These are phyloP conservation scores for Hysterangium stoloniferum DNA, from an alignment of 768 basidiomycete genomes.

Conservation along the genomic window DNA sequence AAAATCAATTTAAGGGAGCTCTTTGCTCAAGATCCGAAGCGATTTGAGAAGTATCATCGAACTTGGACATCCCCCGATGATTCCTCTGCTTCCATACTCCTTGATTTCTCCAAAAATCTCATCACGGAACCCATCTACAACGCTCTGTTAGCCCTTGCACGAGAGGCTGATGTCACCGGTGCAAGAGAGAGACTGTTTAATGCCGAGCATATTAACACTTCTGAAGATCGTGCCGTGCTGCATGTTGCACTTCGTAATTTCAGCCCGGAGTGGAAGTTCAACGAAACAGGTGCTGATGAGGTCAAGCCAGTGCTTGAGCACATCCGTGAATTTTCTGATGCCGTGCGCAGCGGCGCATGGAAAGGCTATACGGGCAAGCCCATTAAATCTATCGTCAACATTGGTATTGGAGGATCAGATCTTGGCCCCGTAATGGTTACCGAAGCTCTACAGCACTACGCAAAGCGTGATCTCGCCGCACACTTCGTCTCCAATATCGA, in stretches of 20 bases:
- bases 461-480: slow-evolving; percentile 78
- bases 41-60: slow-evolving; percentile 80
- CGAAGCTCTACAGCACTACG: slow-evolving; percentile 90
- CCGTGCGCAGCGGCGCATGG: slow-evolving; percentile 81
- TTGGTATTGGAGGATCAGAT: slow-evolving; percentile 98
- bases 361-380: slow-evolving; percentile 96
- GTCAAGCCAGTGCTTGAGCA: slow-evolving; percentile 79
- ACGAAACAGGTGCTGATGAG: slow-evolving; percentile 75
- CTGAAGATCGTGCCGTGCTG: slow-evolving; percentile 93
- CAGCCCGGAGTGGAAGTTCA: slow-evolving; percentile 59
- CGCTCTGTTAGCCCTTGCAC: slow-evolving; percentile 69
- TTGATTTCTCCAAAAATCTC: slow-evolving; percentile 97
- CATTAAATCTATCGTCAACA: slow-evolving; percentile 94
- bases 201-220: slow-evolving; percentile 97
- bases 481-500: slow-evolving; percentile 98
- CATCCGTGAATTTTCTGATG: slow-evolving; percentile 84
- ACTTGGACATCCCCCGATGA: slow-evolving; percentile 63
- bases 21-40: slow-evolving; percentile 78
- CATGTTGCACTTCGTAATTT: slow-evolving; percentile 86
- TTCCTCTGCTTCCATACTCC: slow-evolving; percentile 69
- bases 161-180: slow-evolving; percentile 80
- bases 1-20: slow-evolving; percentile 86
- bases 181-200: slow-evolving; percentile 90
- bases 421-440: slow-evolving; percentile 99
- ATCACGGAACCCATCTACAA: slow-evolving; percentile 79